phyloP scores from a whole-genome alignment of 2,329 filamentous ascomycete species.

The Dothistroma pini region DNA sequence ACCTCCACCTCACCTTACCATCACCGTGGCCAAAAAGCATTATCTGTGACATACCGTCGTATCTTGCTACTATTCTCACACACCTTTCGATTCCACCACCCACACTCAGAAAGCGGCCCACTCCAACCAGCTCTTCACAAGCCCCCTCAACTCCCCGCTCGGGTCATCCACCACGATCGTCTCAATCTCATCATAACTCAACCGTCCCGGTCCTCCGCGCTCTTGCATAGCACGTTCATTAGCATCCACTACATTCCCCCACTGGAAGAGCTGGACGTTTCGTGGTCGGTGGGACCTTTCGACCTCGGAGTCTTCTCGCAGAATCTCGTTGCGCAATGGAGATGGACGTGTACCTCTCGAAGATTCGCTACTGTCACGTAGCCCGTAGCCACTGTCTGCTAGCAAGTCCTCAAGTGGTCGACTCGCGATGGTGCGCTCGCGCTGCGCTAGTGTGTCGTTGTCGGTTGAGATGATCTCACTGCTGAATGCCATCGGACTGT shows the following conservation, averaged over 20 bases:
- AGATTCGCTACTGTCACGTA: constrained; percentile 13
- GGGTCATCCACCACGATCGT: constrained; percentile 63
- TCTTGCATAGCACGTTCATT: constrained; percentile 65
- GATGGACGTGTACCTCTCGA: neutral
- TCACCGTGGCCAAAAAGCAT: neutral
- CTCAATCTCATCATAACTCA: constrained; percentile 78
- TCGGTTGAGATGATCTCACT: constrained; percentile 30
- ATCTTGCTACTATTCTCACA: neutral
- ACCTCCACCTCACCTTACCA: neutral
- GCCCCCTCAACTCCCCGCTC: constrained; percentile 63
- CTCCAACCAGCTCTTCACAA: constrained; percentile 89
- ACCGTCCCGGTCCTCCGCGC: constrained; percentile 73
- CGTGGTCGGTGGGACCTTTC: constrained; percentile 8
- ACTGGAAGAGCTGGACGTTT: constrained; percentile 39
- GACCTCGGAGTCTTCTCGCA: constrained; percentile 10
- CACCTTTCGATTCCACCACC: neutral
- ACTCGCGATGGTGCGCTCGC: constrained; percentile 35
- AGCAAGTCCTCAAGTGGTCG: constrained; percentile 44
- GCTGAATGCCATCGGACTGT: neutral
- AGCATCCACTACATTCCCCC: constrained; percentile 51
- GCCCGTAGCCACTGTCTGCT: constrained; percentile 39
- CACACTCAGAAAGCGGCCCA: constrained; percentile 56
- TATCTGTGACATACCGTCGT: neutral
- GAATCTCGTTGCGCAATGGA: neutral
- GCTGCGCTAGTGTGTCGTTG: constrained; percentile 27